Evolutionary conservation across 2,329 filamentous ascomycete genomes (phyloP), one percentile per base, ranked within the genome.

Genomic region (Sarocladiaceae sp.): DNA sequence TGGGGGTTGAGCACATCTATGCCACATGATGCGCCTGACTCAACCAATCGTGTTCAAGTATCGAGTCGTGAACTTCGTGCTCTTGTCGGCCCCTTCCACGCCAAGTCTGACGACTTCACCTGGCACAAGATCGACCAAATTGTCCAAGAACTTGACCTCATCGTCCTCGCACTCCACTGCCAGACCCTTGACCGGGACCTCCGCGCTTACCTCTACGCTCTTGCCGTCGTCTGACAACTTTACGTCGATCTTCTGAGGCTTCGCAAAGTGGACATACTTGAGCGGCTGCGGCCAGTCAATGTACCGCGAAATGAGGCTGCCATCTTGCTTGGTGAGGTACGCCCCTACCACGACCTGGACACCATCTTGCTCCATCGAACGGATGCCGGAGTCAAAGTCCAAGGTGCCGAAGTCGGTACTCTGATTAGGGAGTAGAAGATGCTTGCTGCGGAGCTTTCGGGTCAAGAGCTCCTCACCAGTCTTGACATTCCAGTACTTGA

Each of bases 161-260:
- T 84, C 80, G 36, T 82, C 77, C 39, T 78, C 76, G 36, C 73
- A 75, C 64, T 85, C 82, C 0, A 87, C 57, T 13, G 77, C 80
- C 1, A 88, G 69, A 2, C 84, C 85, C 67, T 88, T 88, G 46
- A 88, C 73, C 0, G 84, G 84, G 8, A 86, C 75, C 56, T 86
- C 80, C 0, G 83, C 78, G 50, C 74, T 79, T 35, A 88, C 53
- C 20, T 72, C 69, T 0, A 87, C 73, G 1, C 59, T 62, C 17
- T 63, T 35, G 6, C 26, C 26, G 23, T 49, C 46, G 25, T 6
- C 26, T 8, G 46, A 7, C 18, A 49, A n/a, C 28, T 22, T 31
- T n/a, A 23, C 46, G n/a, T 49, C 7, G 4, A 49, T n/a, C 26
- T 35, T 49, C 29, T 49, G 46, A 5, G 46, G 46, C 46, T 36